Evolutionary conservation across 371 early-diverging fungal species (phyloP), one percentile per base, ranked within the genome.

Genomic region (Mortierella sp.): DNA sequence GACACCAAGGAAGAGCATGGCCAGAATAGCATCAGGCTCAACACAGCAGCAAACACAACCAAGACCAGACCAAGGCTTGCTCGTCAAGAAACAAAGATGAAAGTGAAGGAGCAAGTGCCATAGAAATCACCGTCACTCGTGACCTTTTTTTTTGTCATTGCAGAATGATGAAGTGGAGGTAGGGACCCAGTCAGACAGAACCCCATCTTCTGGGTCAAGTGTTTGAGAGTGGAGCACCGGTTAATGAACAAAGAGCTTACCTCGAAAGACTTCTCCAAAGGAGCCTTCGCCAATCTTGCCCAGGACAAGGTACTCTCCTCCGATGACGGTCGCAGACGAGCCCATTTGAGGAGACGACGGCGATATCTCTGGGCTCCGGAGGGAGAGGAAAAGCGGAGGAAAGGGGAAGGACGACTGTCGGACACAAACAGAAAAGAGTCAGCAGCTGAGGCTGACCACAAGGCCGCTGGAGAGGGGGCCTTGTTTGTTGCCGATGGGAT

Each of bases 251-350:
- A 57, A 26, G 37, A 48, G 10, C 54, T 31, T 87, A 92, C 93
- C 91, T 90, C 91, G 89, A 77, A 91, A 92, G 51, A 92, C 93
- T 82, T 92, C 91, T 14, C 93, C 93, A 86, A 92, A 92, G 24
- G 91, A 91, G 11, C 93, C 93, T 82, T 91, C 90, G 21, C 93
- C 93, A 77, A 92, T 92, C 81, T 90, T 90, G 71, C 90, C 88
- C 74, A 91, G 75, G 34, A 92, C 90, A 69, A 90, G 81, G 90
- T 92, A 92, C 80, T 91, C 90, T 28, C 89, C 90, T 43, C 88
- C 90, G 50, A 92, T 88, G 82, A 92, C 86, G 64, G 91, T 88
- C 61, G 78, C 72, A 26, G 85, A 78, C 75, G 82, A 85, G 85
- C 82, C 81, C 85, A 85, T 81, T 84, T 81, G 71, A 59, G 69